Percentiles rank a stretch among this genome's conserved stretches.
Conservation (phyloP, 352 stramenopile species). For the Pythium guiyangense region DNA sequence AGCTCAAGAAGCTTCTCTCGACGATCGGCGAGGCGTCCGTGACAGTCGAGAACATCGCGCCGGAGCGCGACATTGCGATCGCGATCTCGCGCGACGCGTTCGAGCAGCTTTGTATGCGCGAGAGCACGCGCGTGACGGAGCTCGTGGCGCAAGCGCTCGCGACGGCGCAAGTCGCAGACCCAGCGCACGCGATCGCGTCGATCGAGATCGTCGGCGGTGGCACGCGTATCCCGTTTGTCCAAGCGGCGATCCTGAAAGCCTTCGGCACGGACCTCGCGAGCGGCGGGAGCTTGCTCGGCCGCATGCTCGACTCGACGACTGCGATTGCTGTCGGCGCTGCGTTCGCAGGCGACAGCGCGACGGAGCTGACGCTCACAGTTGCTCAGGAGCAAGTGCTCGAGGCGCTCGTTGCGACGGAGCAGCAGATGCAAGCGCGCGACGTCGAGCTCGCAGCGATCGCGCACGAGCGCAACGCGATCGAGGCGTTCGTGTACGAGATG, state of each 20-base stretch:
- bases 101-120: constrained; percentile 49
- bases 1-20: constrained; percentile 88
- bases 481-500: constrained; percentile 90
- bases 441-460: constrained; percentile 63
- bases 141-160: constrained; percentile 51
- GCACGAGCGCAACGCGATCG: constrained; percentile 86
- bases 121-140: constrained; percentile 43
- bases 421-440: constrained; percentile 71
- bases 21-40: constrained; percentile 78
- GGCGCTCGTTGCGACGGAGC: constrained; percentile 45
- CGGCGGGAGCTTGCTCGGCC: constrained; percentile 44
- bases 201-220: constrained; percentile 90
- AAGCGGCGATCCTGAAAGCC: constrained; percentile 63
- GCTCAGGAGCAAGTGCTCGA: constrained; percentile 25
- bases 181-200: constrained; percentile 37
- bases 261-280: constrained; percentile 37
- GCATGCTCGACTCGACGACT: constrained; percentile 88
- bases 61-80: constrained; percentile 79
- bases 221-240: constrained; percentile 85
- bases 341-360: constrained; percentile 23
- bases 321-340: constrained; percentile 78
- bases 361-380: constrained; percentile 16
- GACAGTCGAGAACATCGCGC: constrained; percentile 80
- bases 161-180: constrained; percentile 26
- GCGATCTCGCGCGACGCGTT: constrained; percentile 69